These are phyloP conservation scores for Suillus placidus DNA, from an alignment of 768 basidiomycete genomes.

Conservation along the genomic window DNA sequence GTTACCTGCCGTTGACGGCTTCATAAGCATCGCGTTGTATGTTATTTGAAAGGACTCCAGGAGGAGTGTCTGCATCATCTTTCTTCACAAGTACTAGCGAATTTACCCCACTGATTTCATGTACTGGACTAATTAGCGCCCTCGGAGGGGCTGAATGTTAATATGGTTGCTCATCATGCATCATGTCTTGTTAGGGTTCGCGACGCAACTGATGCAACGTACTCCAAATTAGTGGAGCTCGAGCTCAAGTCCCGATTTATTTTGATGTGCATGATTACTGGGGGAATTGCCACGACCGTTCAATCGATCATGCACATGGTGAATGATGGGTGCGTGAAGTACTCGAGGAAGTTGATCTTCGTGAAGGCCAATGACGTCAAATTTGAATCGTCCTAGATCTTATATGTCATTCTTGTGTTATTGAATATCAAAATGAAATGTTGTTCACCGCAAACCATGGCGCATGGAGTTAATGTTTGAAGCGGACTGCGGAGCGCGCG, in stretches of 20 bases:
- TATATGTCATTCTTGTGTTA: too few species aligned
- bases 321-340: neutral
- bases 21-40: neutral
- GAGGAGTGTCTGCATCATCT: neutral
- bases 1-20: slow-evolving; percentile 1
- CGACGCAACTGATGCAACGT: neutral
- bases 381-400: neutral
- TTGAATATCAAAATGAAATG: too few species aligned
- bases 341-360: too few species aligned
- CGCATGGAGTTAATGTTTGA: neutral
- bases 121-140: slow-evolving; percentile 13
- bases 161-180: slow-evolving; percentile 1
- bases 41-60: neutral
- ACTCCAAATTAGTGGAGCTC: neutral
- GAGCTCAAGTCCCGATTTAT: neutral
- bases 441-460: neutral
- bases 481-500: neutral
- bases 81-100: neutral
- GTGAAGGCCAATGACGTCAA: neutral
- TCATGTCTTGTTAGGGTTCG: neutral
- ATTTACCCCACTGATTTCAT: slow-evolving; percentile 3
- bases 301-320: neutral
- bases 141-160: slow-evolving; percentile 12
- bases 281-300: neutral
- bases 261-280: neutral